phyloP scores from a whole-genome alignment of 2,329 filamentous ascomycete species.

The Scolecobasidium constrictum region DNA sequence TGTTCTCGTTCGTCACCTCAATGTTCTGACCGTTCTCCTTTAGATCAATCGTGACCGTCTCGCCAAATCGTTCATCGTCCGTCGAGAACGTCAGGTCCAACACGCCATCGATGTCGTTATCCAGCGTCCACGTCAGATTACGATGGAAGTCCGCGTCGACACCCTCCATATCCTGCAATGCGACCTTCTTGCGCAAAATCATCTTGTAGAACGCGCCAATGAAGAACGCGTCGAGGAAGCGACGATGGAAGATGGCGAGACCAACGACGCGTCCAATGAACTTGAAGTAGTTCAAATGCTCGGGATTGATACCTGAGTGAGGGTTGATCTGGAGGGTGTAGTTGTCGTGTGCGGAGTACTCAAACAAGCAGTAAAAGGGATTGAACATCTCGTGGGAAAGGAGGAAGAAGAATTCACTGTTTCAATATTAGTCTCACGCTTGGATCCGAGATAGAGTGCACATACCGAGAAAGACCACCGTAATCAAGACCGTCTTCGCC shows the following conservation, averaged over 20 bases:
- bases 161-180: conserved; percentile 93
- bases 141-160: conserved; percentile 97
- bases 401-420: conserved; percentile 95
- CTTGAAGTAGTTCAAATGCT: conserved; percentile 99
- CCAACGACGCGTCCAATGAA: conserved; percentile 97
- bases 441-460: neutral
- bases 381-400: conserved; percentile 99
- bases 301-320: conserved; percentile 96
- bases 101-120: conserved; percentile 93
- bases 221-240: conserved; percentile 97
- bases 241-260: conserved; percentile 91
- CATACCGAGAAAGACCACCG: conserved; percentile 74
- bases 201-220: conserved; percentile 99
- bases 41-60: conserved; percentile 85
- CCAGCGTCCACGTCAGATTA: conserved; percentile 92
- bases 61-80: conserved; percentile 93
- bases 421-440: neutral
- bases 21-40: conserved; percentile 86
- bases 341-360: conserved; percentile 99
- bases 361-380: conserved; percentile 98
- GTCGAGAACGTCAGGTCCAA: conserved; percentile 94
- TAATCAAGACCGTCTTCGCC: conserved; percentile 97
- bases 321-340: conserved; percentile 99
- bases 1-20: conserved; percentile 96
- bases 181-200: conserved; percentile 88